Evolutionary conservation across 1,284 basidiomycete species (phyloP).

Genomic region (Ceratobasidium sp.): DNA sequence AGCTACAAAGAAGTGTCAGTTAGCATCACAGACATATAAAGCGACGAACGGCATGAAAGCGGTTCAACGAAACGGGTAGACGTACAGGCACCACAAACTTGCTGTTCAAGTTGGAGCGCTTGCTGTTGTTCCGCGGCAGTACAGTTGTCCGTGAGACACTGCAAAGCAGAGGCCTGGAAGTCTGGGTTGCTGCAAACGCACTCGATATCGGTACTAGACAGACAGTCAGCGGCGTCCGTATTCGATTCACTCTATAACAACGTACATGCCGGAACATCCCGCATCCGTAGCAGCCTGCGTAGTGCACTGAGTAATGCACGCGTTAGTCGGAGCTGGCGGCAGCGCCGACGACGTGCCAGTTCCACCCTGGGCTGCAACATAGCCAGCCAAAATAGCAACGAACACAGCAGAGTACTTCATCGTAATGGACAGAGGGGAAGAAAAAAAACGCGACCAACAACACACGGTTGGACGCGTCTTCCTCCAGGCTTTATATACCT

Average conservation of each 20-base stretch:
- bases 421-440: not conserved
- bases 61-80: conserved; percentile 23
- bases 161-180: conserved; percentile 14
- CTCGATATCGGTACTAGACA: not conserved
- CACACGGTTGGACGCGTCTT: not conserved
- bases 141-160: conserved; percentile 5
- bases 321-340: not conserved
- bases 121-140: not conserved
- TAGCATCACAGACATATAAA: not conserved
- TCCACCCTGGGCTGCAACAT: conserved; percentile 27
- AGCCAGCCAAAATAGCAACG: conserved; percentile 20
- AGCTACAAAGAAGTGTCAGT: conserved; percentile 3
- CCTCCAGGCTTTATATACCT: conserved; percentile 2
- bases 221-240: not conserved
- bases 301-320: conserved; percentile 7
- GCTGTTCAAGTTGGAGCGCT: not conserved
- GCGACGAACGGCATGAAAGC: conserved; percentile 19
- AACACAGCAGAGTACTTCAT: conserved; percentile 36
- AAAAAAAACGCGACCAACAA: not conserved
- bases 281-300: conserved; percentile 12
- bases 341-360: not conserved
- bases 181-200: conserved; percentile 21
- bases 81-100: conserved; percentile 16
- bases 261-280: conserved; percentile 21
- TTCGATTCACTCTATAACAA: not conserved